Base-by-base conservation (phyloP, 1,284 basidiomycete species). In the Anthracocystis walkeri region DNA sequence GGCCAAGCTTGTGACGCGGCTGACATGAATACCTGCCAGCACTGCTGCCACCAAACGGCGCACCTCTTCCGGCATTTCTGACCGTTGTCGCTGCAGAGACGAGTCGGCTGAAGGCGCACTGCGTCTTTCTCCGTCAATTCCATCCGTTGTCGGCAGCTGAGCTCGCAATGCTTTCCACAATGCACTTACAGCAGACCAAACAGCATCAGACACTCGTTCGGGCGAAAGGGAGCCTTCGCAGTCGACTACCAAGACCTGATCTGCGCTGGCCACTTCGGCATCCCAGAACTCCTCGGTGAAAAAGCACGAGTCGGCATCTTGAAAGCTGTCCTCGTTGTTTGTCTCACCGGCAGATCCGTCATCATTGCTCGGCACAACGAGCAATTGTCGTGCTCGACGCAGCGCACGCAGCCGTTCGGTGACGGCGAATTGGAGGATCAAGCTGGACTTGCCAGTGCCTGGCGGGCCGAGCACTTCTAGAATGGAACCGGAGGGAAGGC, bases 281-380 rank as follows among this genome's bases (percentile, higher is more conserved):
- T 75, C 73, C 73, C 73, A 75, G 48, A 64, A 75, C 2, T 75
- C 73, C 8, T 75, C 67, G 25, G 64, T 42, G 44, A 75, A 75
- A 45, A 49, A 69, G 27, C 40, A 50, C 31, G 60, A 41, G 20
- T 50, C 50, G 11, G 55, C 25, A 27, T 61, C 44, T 5, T 29
- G 14, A 12, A 31, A 23, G 11, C 45, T 11, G 7, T 11, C 33
- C 10, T 48, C 38, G n/a, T 7, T n/a, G 18, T 44, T 14, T 7
- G 18, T 7, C 4, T 20, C 7, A 8, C 7, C 7, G 6, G 29
- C 8, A 4, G 18, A 27, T 27, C 11, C 31, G n/a, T 40, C 48
- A 10, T 23, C 41, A 3, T 49, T 23, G 20, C 27, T 23, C 6
- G 57, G 40, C 10, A 16, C 25, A 16, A 11, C 18, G 27, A 71